Evolutionary conservation across 192 early-diverging fungal species (phyloP).

Genomic region (Gryganskiella cystojenkinii): DNA sequence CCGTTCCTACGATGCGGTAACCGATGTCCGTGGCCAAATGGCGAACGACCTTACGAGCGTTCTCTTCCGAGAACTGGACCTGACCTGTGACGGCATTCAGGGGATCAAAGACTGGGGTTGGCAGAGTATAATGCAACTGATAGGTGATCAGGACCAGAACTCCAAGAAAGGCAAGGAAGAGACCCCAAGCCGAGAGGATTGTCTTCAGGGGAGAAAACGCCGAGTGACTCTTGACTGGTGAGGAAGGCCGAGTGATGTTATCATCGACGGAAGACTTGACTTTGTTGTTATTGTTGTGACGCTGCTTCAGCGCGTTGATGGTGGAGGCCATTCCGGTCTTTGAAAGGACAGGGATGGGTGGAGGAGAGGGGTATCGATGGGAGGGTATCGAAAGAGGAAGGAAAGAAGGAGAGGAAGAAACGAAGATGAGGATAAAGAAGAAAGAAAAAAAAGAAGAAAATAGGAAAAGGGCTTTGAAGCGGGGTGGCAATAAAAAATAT

Average conservation of each 20-base stretch:
- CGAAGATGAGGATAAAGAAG: background rate
- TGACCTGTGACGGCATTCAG: constrained; percentile 20
- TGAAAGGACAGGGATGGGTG: background rate
- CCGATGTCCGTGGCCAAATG: constrained; percentile 67
- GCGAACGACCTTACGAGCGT: constrained; percentile 59
- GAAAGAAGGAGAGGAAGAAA: constrained; percentile 1
- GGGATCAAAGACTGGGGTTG: constrained; percentile 15
- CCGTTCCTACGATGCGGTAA: constrained; percentile 65
- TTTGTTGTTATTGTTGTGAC: background rate
- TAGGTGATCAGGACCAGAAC: constrained; percentile 10
- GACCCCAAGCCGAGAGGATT: background rate
- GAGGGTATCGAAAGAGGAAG: background rate
- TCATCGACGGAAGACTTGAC: too few species aligned
- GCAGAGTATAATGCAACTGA: constrained; percentile 16
- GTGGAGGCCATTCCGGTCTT: background rate
- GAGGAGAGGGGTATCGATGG: background rate
- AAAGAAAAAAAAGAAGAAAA: background rate
- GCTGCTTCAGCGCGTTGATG: background rate
- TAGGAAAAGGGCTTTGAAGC: background rate
- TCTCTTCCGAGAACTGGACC: constrained; percentile 61
- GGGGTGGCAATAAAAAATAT: constrained; percentile 5
- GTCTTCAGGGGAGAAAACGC: background rate
- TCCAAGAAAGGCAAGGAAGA: constrained; percentile 2
- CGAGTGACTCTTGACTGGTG: background rate
- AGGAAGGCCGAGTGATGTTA: background rate